phyloP scores from a whole-genome alignment of 768 basidiomycete species.

The Dictyophora rubrovolvata region DNA sequence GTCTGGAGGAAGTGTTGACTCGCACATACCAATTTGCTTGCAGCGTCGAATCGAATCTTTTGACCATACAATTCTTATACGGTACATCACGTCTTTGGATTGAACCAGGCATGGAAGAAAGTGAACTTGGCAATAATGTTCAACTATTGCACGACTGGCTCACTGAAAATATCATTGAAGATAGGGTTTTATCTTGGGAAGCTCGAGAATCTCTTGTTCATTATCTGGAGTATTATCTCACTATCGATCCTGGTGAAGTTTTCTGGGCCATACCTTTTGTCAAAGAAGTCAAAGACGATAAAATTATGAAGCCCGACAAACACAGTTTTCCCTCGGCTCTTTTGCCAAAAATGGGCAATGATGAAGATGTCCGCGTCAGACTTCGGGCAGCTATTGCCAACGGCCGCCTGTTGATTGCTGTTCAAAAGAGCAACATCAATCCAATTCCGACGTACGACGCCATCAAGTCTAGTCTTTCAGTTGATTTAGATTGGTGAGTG shows the following conservation, averaged over 20 bases:
- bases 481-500: slow-evolving; percentile 41
- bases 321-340: slow-evolving; percentile 31
- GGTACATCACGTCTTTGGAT: slow-evolving; percentile 53
- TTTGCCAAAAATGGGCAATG: slow-evolving; percentile 45
- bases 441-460: slow-evolving; percentile 34
- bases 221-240: slow-evolving; percentile 60
- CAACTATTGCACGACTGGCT: slow-evolving; percentile 47
- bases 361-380: slow-evolving; percentile 77
- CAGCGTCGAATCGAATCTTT: slow-evolving; percentile 40
- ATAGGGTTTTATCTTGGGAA: slow-evolving; percentile 49
- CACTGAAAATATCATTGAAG: slow-evolving; percentile 29
- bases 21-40: slow-evolving; percentile 42
- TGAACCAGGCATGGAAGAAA: slow-evolving; percentile 15
- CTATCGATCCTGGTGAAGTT: slow-evolving; percentile 40
- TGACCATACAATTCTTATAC: slow-evolving; percentile 52
- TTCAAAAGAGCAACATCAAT: slow-evolving; percentile 25
- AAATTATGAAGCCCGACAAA: slow-evolving; percentile 12
- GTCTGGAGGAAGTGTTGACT: slow-evolving; percentile 41
- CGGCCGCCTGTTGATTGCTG: slow-evolving; percentile 45
- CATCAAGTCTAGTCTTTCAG: slow-evolving; percentile 36
- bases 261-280: slow-evolving; percentile 32
- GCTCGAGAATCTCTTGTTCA: slow-evolving; percentile 52
- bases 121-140: slow-evolving; percentile 34
- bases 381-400: slow-evolving; percentile 60
- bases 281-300: slow-evolving; percentile 19